A percentile compares a stretch with the other conserved stretches of the same genome.
phyloP scores from a whole-genome alignment of 2,329 filamentous ascomycete species.

The Penicillium paneum region DNA sequence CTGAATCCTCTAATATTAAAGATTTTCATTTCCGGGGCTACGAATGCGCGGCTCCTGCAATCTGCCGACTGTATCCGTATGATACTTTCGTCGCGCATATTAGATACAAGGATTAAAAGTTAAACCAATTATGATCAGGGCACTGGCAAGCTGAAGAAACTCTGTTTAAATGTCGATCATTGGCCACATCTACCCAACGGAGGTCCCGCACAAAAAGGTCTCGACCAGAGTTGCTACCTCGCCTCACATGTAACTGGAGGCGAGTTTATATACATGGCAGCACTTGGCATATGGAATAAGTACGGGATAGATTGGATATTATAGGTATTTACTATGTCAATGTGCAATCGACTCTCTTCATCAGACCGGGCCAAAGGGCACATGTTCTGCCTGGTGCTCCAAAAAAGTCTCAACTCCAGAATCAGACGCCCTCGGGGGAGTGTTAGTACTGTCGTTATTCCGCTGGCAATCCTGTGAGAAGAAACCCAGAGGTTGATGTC shows the following conservation, averaged over 20 bases:
- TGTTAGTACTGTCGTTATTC: conserved; percentile 18
- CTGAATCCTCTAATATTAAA: neutral
- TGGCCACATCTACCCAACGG: neutral
- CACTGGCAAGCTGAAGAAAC: neutral
- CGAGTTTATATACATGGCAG: neutral
- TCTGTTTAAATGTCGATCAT: neutral
- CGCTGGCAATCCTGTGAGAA: neutral
- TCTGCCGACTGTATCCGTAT: neutral
- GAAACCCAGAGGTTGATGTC: neutral
- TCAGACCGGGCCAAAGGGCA: neutral
- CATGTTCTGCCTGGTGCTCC: neutral
- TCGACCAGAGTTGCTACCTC: neutral
- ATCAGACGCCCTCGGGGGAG: conserved; percentile 4
- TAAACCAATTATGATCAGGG: neutral
- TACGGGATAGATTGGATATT: neutral
- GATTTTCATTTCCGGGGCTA: neutral
- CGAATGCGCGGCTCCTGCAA: conserved; percentile 1
- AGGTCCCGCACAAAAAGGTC: neutral
- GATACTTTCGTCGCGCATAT: neutral
- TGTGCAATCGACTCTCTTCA: neutral
- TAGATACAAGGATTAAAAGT: neutral
- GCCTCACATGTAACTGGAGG: neutral
- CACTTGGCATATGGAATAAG: neutral
- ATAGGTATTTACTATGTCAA: conserved; percentile 1
- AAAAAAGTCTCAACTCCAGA: conserved; percentile 2